Evolutionary conservation across 2,329 filamentous ascomycete species (phyloP).

Genomic region (Emmonsiellopsis sp.): DNA sequence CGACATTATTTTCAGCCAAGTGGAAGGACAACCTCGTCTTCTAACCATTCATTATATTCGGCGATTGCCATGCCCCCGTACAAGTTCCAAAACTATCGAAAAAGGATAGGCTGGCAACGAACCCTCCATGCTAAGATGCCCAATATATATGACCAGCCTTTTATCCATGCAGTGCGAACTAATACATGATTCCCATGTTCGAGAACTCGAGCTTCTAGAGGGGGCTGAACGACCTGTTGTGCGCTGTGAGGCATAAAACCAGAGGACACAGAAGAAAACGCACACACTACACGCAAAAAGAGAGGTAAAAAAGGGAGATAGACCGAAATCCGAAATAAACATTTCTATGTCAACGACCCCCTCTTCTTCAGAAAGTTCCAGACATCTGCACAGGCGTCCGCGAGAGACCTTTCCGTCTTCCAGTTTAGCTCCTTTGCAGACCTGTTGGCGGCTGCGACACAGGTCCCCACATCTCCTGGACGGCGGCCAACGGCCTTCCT

Average conservation of each 20-base stretch:
- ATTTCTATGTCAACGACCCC: not conserved
- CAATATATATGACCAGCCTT: not conserved
- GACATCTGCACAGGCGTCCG: conserved; percentile 29
- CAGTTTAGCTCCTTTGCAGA: conserved; percentile 47
- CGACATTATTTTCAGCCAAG: no score
- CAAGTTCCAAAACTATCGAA: not conserved
- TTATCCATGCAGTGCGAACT: not conserved
- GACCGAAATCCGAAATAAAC: not conserved
- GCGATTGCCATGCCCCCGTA: not conserved
- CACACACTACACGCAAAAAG: not conserved
- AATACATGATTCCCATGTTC: not conserved
- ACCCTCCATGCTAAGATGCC: not conserved
- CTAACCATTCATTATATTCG: not conserved
- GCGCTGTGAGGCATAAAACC: no score
- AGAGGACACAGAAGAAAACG: not conserved
- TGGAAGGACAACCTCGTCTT: not conserved
- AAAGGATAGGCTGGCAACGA: not conserved
- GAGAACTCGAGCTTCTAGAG: not conserved
- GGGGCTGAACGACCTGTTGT: not conserved
- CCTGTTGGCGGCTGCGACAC: conserved; percentile 27
- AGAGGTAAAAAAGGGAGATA: not conserved
- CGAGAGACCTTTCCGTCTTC: conserved; percentile 30
- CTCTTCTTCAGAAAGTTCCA: conserved; percentile 29
- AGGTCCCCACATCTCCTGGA: conserved; percentile 31
- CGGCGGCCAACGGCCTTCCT: conserved; percentile 24